phyloP scores from a whole-genome alignment of 1,139 yeast species.

The Komagataea norvegica region DNA sequence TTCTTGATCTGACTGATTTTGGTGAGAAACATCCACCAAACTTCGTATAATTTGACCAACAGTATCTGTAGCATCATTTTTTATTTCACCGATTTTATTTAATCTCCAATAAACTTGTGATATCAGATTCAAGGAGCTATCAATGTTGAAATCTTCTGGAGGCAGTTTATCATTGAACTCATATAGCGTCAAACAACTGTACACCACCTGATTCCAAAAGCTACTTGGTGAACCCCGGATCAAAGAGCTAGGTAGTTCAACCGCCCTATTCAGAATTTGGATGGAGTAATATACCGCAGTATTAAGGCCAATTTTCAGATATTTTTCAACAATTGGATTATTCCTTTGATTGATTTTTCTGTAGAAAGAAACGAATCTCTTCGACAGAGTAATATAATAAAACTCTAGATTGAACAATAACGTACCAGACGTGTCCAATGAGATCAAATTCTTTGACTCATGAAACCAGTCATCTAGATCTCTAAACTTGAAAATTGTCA shows the following conservation, averaged over 20 bases:
- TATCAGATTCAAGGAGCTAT: slow-evolving; percentile 37
- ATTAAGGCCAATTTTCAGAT: slow-evolving; percentile 29
- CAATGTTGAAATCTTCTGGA: slow-evolving; percentile 32
- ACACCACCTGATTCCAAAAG: slow-evolving; percentile 45
- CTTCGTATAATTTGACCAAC: slow-evolving; percentile 48
- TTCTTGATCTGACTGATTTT: slow-evolving; percentile 9
- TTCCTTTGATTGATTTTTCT: slow-evolving; percentile 6
- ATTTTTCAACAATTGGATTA: slow-evolving; percentile 12
- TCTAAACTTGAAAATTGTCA: slow-evolving; percentile 25
- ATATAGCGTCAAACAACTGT: slow-evolving; percentile 46
- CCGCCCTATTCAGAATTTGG: slow-evolving; percentile 37
- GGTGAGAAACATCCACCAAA: slow-evolving; percentile 35
- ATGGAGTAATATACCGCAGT: slow-evolving; percentile 41
- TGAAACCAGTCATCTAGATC: slow-evolving; percentile 38
- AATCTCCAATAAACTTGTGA: slow-evolving; percentile 51
- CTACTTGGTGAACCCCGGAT: slow-evolving; percentile 49
- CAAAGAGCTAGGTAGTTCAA: slow-evolving; percentile 38
- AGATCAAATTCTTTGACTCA: slow-evolving; percentile 39
- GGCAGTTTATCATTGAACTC: slow-evolving; percentile 38
- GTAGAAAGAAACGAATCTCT: slow-evolving; percentile 31
- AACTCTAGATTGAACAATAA: slow-evolving; percentile 41
- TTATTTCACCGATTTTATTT: slow-evolving; percentile 47
- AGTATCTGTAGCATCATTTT: slow-evolving; percentile 51
- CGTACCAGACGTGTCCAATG: slow-evolving; percentile 41
- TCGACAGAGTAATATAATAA: slow-evolving; percentile 38